Percentiles rank a stretch among this genome's conserved stretches.
Conservation (phyloP, 2,329 filamentous ascomycete genomes). For the Aspergillus tamarii region DNA sequence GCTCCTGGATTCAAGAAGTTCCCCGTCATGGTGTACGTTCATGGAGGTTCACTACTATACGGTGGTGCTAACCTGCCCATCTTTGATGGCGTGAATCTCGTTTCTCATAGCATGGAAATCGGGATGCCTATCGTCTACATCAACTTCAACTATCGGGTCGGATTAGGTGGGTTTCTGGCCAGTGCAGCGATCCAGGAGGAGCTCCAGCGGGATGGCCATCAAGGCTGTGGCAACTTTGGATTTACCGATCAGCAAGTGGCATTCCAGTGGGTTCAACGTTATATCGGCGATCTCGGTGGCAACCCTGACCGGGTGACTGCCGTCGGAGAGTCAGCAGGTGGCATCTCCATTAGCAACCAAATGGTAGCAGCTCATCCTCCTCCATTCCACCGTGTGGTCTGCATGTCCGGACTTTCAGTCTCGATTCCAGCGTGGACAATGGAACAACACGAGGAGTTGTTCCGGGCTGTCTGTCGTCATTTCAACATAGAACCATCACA, state of each 20-base stretch:
- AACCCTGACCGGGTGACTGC: constrained; percentile 36
- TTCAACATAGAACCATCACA: constrained; percentile 23
- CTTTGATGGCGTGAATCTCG: constrained; percentile 30
- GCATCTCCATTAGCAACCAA: constrained; percentile 32
- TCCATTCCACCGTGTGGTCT: constrained; percentile 27
- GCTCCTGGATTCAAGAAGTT: constrained; percentile 8
- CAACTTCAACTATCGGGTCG: constrained; percentile 33
- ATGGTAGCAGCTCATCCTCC: constrained; percentile 23
- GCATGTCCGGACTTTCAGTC: constrained; percentile 29
- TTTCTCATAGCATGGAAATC: constrained; percentile 25
- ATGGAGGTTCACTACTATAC: constrained; percentile 32
- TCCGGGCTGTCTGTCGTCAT: constrained; percentile 23
- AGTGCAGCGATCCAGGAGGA: constrained; percentile 19
- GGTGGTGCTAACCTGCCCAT: constrained; percentile 30
- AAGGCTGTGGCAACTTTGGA: constrained; percentile 42
- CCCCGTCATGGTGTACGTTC: constrained; percentile 31
- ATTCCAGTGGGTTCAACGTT: constrained; percentile 39
- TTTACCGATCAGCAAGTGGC: constrained; percentile 39
- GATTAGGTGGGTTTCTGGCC: constrained; percentile 30
- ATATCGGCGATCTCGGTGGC: constrained; percentile 38
- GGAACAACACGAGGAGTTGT: constrained; percentile 27
- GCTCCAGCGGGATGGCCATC: constrained; percentile 23
- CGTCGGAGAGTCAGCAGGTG: constrained; percentile 32
- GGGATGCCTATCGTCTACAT: constrained; percentile 25
- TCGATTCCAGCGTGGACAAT: constrained; percentile 29